phyloP scores from a whole-genome alignment of 2,329 filamentous ascomycete genomes.

The Cercospora citrullina region DNA sequence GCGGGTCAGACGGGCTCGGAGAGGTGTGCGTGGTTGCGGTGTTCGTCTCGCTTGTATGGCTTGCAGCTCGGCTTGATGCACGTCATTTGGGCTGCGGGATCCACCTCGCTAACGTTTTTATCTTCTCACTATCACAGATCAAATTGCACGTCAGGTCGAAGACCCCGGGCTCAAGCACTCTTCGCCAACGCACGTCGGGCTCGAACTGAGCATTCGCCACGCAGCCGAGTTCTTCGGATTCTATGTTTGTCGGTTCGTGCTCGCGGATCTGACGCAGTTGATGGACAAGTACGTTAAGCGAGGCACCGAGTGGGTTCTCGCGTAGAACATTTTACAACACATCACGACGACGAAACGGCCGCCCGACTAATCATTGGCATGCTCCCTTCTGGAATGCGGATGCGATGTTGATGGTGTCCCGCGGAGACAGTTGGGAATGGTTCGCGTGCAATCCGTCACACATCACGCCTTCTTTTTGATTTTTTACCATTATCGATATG shows the following conservation, averaged over 20 bases:
- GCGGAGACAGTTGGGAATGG: background rate
- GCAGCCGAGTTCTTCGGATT: conserved; percentile 98
- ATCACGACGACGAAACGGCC: background rate
- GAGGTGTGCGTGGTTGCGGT: conserved; percentile 1
- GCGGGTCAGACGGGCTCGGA: background rate
- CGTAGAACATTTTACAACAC: conserved; percentile 39
- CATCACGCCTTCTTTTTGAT: background rate
- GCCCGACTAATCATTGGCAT: background rate
- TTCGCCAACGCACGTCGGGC: conserved; percentile 89
- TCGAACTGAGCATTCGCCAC: conserved; percentile 89
- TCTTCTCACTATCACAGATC: conserved; percentile 59
- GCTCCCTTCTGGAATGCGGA: background rate
- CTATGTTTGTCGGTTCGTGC: conserved; percentile 92
- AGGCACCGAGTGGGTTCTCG: conserved; percentile 88
- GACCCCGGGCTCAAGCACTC: conserved; percentile 90
- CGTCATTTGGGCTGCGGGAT: conserved; percentile 7
- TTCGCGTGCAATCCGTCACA: background rate
- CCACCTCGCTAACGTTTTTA: conserved; percentile 17
- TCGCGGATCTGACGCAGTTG: conserved; percentile 78
- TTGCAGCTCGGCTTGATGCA: conserved; percentile 17
- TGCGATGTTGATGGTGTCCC: background rate
- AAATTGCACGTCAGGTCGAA: conserved; percentile 93
- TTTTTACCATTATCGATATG: background rate
- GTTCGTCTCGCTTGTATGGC: conserved; percentile 17
- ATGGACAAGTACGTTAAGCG: conserved; percentile 97